Base-by-base conservation (phyloP, 768 basidiomycete genomes). In the Tephrocybe sp. region DNA sequence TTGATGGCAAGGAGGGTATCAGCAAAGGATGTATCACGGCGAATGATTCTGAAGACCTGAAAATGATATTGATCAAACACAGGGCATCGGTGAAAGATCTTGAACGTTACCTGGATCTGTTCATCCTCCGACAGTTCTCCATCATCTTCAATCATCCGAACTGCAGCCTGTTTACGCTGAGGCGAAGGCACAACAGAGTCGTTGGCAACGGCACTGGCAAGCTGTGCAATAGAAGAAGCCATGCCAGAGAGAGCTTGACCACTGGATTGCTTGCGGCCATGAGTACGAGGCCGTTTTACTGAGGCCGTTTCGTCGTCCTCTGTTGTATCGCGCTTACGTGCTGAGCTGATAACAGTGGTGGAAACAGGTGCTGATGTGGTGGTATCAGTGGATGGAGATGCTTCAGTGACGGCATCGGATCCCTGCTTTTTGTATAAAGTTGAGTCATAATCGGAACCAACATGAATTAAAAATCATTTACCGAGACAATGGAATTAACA, bases 91-190 rank as follows among this genome's bases (percentile, higher is more conserved):
- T n/a, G n/a, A n/a, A n/a, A n/a, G n/a, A n/a, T n/a, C n/a, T n/a
- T n/a, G n/a, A n/a, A n/a, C n/a, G n/a, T n/a, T n/a, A n/a, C n/a
- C n/a, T 50, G 2, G 8, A 52, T 39, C 39, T 57, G 44, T 37
- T 63, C 55, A 47, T 60, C 21, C 0, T 61, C 53, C 9, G 57
- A 57, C 12, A 59, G 57, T 9, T 61, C 52, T 29, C 30, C 55
- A 49, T 61, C 54, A 24, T 57, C 59, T 22, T 60, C 55, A 23
- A 60, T 45, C 8, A 36, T 18, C 34, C 56, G 42, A 23, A 62
- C 56, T 12, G 55, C 58, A 25, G 52, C 31, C 1, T 29, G 30
- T 8, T 53, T 46, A 21, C 47, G 33, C 2, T 12, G 31, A 21
- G 58, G 57, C 18, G 58, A 49, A 36, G 47, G 39, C 0, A 46